phyloP scores from a whole-genome alignment of 2,329 filamentous ascomycete species.

The Cladophialophora immunda region DNA sequence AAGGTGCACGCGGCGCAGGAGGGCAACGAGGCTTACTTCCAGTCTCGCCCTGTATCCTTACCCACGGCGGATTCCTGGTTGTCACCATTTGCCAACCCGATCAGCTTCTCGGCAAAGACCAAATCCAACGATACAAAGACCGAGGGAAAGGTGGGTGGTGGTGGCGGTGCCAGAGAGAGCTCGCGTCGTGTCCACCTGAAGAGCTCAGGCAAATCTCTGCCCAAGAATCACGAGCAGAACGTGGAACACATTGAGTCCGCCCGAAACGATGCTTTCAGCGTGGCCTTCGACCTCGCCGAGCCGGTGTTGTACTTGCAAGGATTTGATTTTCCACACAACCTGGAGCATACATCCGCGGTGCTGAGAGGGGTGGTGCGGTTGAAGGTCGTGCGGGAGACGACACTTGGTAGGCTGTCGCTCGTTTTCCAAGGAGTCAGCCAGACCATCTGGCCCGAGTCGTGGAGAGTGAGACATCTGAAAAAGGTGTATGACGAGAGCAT shows the following conservation, averaged over 20 bases:
- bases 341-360: conserved; percentile 17
- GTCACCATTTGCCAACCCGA: conserved; percentile 14
- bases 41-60: conserved; percentile 10
- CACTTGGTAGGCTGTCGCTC: conserved; percentile 4
- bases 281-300: conserved; percentile 18
- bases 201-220: background rate
- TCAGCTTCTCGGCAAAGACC: conserved; percentile 10
- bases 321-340: conserved; percentile 21
- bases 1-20: conserved; percentile 13
- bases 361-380: conserved; percentile 14
- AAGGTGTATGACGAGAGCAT: conserved; percentile 15
- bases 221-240: background rate
- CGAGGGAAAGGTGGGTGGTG: background rate
- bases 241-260: background rate
- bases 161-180: background rate
- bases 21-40: conserved; percentile 17
- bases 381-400: conserved; percentile 6
- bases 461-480: conserved; percentile 14
- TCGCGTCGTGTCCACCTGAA: background rate
- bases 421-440: conserved; percentile 8
- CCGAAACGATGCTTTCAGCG: conserved; percentile 8
- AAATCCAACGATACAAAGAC: conserved; percentile 4
- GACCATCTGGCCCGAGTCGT: conserved; percentile 22
- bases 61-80: conserved; percentile 20
- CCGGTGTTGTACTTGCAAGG: conserved; percentile 20